These are phyloP conservation scores for Colletotrichum caudatum DNA, from an alignment of 2,329 filamentous ascomycete genomes.

Conservation along the genomic window DNA sequence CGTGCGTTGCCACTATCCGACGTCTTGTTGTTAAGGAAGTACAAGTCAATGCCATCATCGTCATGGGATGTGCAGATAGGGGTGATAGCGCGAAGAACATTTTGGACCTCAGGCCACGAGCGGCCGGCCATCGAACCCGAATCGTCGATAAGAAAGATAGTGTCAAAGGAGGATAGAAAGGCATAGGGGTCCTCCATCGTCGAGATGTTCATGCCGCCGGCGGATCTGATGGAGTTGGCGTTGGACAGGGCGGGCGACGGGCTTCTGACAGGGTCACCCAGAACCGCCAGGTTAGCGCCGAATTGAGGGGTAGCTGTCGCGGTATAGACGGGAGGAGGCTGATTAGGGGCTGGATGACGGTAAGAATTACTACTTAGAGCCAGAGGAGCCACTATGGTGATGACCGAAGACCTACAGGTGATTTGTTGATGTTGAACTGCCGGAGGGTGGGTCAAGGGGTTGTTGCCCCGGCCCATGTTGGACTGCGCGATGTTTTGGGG, in stretches of 20 bases:
- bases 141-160: conserved; percentile 91
- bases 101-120: conserved; percentile 81
- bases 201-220: conserved; percentile 48
- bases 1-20: conserved; percentile 49
- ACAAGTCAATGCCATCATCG: conserved; percentile 87
- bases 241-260: conserved; percentile 44
- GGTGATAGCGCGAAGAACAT: conserved; percentile 78
- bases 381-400: not conserved
- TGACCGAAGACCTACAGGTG: conserved; percentile 41
- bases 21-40: conserved; percentile 82
- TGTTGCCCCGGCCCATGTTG: conserved; percentile 40
- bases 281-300: conserved; percentile 23
- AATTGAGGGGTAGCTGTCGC: conserved; percentile 13
- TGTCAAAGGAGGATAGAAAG: conserved; percentile 86
- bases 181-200: conserved; percentile 75
- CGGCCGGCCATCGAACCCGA: conserved; percentile 84
- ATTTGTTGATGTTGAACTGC: conserved; percentile 21
- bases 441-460: conserved; percentile 42
- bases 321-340: conserved; percentile 54
- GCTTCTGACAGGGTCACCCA: conserved; percentile 29
- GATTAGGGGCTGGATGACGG: conserved; percentile 42
- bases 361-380: not conserved
- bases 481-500: conserved; percentile 17
- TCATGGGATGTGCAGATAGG: conserved; percentile 87
- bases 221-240: conserved; percentile 25